Base-by-base conservation (phyloP, 2,329 filamentous ascomycete genomes). In the Trichoderma lentiforme region DNA sequence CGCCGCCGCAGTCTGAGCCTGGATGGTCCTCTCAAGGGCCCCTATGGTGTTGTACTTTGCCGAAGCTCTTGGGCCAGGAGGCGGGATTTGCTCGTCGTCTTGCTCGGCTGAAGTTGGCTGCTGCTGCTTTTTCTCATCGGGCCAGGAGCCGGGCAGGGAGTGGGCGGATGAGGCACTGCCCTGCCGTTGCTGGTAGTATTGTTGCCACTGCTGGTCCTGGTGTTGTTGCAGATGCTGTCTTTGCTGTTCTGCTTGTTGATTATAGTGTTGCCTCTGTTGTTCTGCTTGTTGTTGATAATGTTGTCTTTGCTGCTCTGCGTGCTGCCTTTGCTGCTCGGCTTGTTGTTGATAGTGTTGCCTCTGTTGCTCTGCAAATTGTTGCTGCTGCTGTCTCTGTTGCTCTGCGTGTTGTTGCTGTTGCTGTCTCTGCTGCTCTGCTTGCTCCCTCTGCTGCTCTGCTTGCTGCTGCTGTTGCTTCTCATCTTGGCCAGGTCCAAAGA, bases 1-100 rank as follows among this genome's bases (percentile, higher is more conserved):
- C 8, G 81, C 73, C 58, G 79, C 77, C 0, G 73, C 73, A 56
- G 79, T 75, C 73, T 81, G 82, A 4, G 73, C 74, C 15, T 73
- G 77, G 9, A 84, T 77, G 43, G 80, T 76, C 32, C 75, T 76
- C 71, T 83, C 81, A 3, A 85, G 75, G 0, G 76, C 76, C 39
- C 80, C 80, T 1, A 80, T 81, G 0, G 75, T 77, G 1, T 76
- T 76, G 75, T 85, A 83, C 76, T 82, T 83, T 43, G 76, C 79
- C 18, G 76, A 76, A 8, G 81, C 80, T 3, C 68, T 77, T 1
- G 77, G 73, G 5, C 76, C 76, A 14, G 76, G 75, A 15, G 75
- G 67, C 7, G 77, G 73, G 63, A 66, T n/a, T 15, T 67, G 36
- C 24, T 39, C 18, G 11, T 72, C 58, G 8, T 67, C 56, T 21